phyloP scores from a whole-genome alignment of 1,284 basidiomycete species.

The Ceratorhiza oryzae-sativae region DNA sequence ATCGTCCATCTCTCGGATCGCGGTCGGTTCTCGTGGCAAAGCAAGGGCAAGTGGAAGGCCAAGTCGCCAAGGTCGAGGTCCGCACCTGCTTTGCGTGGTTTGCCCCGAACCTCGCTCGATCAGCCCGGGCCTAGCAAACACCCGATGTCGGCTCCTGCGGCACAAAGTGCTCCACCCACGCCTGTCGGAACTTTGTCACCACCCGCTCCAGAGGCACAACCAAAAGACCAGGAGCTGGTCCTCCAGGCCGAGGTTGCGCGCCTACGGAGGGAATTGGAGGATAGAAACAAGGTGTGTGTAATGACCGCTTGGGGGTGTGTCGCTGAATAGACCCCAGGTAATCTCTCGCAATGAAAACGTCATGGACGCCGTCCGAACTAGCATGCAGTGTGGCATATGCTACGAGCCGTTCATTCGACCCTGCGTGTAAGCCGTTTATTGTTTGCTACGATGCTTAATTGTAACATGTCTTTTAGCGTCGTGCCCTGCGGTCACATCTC shows the following conservation, averaged over 20 bases:
- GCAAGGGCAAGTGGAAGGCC: slow-evolving; percentile 31
- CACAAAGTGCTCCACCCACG: not conserved
- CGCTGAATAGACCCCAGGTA: not conserved
- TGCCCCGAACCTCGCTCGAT: not conserved
- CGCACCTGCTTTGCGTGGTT: not conserved
- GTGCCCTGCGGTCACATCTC: slow-evolving; percentile 41
- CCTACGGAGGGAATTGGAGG: slow-evolving; percentile 6
- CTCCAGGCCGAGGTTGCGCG: slow-evolving; percentile 20
- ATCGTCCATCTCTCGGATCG: not conserved
- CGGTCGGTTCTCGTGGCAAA: slow-evolving; percentile 16
- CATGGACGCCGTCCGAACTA: slow-evolving; percentile 11
- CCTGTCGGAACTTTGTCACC: not conserved
- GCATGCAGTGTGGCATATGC: slow-evolving; percentile 18
- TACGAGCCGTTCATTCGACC: slow-evolving; percentile 17
- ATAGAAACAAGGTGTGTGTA: slow-evolving; percentile 13
- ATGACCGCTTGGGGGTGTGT: not conserved
- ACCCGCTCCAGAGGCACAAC: not conserved
- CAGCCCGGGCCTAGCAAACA: not conserved
- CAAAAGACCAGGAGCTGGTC: not conserved
- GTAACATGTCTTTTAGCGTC: slow-evolving; percentile 5
- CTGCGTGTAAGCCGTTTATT: slow-evolving; percentile 11
- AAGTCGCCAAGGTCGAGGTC: not conserved
- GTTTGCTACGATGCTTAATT: not conserved
- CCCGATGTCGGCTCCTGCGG: not conserved
- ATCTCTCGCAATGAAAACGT: slow-evolving; percentile 24